A percentile compares a stretch with the other conserved stretches of the same genome.
Conservation (phyloP, 257 asterid species). For the Capsicum rhomboideum region DNA sequence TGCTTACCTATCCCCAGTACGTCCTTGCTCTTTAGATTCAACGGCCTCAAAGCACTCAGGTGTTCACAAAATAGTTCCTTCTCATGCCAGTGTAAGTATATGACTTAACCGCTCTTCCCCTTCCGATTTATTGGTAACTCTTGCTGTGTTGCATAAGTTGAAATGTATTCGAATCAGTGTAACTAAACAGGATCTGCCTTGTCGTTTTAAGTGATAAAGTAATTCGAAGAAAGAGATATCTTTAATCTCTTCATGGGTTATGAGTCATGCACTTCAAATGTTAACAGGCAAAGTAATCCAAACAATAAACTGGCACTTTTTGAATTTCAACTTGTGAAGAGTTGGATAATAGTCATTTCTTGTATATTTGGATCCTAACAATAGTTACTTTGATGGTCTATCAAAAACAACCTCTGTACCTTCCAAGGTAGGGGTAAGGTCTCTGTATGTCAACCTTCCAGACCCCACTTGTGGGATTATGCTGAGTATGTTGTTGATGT, state of each 20-base stretch:
- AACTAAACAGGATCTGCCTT: background rate
- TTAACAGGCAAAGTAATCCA: background rate
- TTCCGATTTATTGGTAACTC: background rate
- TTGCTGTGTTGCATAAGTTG: background rate
- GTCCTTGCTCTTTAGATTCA: conserved; percentile 18
- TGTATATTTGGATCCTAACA: background rate
- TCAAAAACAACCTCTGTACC: no score
- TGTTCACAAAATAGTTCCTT: conserved; percentile 50
- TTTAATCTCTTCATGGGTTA: no score
- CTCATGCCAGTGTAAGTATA: conserved; percentile 48
- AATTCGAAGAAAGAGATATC: background rate
- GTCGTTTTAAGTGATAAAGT: background rate
- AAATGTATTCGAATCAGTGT: background rate
- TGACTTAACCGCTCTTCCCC: background rate
- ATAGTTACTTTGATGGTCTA: background rate
- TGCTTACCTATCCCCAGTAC: conserved; percentile 4
- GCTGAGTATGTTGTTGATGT: no score
- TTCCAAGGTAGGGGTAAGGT: no score
- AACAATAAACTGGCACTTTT: background rate
- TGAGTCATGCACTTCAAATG: no score
- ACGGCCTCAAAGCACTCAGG: conserved; percentile 21
- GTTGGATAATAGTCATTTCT: background rate
- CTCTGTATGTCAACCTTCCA: no score
- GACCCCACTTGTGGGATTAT: no score
- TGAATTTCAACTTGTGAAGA: background rate